Conservation (phyloP, 2,329 filamentous ascomycete genomes). For the Acrocalymma vagum region DNA sequence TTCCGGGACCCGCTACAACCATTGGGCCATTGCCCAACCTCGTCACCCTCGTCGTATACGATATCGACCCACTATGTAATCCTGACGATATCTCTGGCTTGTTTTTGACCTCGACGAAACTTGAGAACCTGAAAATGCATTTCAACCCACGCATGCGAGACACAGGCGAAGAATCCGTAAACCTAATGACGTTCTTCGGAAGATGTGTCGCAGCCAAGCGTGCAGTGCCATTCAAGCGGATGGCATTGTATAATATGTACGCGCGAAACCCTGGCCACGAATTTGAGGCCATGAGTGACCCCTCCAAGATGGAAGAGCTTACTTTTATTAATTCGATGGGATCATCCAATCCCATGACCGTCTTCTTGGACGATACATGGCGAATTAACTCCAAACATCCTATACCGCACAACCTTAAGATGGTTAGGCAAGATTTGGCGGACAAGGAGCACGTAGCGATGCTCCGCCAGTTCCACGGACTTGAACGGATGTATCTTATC, state of each 20-base stretch:
- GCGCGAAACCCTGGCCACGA: constrained; percentile 58
- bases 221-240: constrained; percentile 56
- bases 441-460: constrained; percentile 56
- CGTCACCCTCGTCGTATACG: constrained; percentile 60
- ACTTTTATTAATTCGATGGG: constrained; percentile 63
- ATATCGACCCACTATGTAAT: constrained; percentile 71
- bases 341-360: constrained; percentile 53
- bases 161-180: constrained; percentile 65
- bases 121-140: constrained; percentile 65
- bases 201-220: constrained; percentile 59
- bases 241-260: constrained; percentile 67
- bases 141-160: constrained; percentile 70
- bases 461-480: constrained; percentile 50
- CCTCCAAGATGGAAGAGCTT: constrained; percentile 54
- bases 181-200: constrained; percentile 64
- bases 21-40: constrained; percentile 67
- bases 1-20: constrained; percentile 64
- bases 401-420: constrained; percentile 53
- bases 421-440: constrained; percentile 58
- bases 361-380: constrained; percentile 68
- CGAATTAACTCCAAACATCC: constrained; percentile 33
- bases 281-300: constrained; percentile 55
- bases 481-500: constrained; percentile 64
- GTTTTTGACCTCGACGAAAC: constrained; percentile 61
- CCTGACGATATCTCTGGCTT: constrained; percentile 69